Percentiles rank a stretch among this genome's conserved stretches.
Evolutionary conservation across 2,329 filamentous ascomycete genomes (phyloP).

Genomic region (Hypoxylon sp.): DNA sequence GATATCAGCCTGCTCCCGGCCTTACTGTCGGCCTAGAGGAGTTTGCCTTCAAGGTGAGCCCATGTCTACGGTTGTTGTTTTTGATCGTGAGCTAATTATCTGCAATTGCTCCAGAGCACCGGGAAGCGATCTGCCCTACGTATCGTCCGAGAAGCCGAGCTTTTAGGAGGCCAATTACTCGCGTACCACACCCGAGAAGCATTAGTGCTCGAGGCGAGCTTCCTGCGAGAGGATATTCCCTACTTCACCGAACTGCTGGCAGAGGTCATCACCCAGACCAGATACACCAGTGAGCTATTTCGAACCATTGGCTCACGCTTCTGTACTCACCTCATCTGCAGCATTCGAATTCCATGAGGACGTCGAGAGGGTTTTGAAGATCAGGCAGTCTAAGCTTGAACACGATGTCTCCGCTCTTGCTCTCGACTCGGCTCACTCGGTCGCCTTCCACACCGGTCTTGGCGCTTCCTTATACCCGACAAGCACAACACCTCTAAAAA

Average conservation of each 20-base stretch:
- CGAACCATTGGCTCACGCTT: conserved; percentile 28
- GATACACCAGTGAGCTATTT: conserved; percentile 76
- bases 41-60: conserved; percentile 93
- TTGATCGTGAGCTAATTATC: conserved; percentile 62
- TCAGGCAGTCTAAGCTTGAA: conserved; percentile 80
- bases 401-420: conserved; percentile 75
- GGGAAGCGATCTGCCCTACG: conserved; percentile 88
- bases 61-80: conserved; percentile 40
- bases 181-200: conserved; percentile 94
- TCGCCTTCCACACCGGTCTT: conserved; percentile 77
- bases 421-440: conserved; percentile 81
- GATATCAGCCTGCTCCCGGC: conserved; percentile 91
- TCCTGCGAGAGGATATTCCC: conserved; percentile 93
- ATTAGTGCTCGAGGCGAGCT: conserved; percentile 91
- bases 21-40: conserved; percentile 90
- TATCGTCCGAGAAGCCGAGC: conserved; percentile 94
- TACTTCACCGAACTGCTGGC: conserved; percentile 97
- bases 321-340: conserved; percentile 55
- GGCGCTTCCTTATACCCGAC: conserved; percentile 82
- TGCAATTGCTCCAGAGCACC: conserved; percentile 74
- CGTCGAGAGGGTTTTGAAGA: conserved; percentile 79
- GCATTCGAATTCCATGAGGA: conserved; percentile 93
- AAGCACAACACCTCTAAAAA: conserved; percentile 76
- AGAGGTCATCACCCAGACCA: conserved; percentile 89
- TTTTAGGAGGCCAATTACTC: conserved; percentile 90